Evolutionary conservation across 441 rosid genomes (phyloP).

Genomic region (Oxalis stricta): DNA sequence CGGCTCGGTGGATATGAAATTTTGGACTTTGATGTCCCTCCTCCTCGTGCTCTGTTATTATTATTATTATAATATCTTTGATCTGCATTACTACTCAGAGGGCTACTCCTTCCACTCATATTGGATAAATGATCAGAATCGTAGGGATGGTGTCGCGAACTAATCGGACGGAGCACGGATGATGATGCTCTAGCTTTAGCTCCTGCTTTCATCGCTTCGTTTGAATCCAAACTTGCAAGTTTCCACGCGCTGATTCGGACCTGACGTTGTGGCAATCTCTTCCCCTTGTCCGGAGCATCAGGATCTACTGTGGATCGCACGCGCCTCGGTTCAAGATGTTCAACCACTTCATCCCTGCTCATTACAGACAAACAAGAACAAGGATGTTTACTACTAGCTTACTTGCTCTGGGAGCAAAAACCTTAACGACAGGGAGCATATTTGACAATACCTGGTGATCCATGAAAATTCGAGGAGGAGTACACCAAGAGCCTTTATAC

Average conservation of each 20-base stretch:
- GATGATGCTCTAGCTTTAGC: conserved; percentile 89
- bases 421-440: too few species aligned
- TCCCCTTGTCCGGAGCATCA: conserved; percentile 41
- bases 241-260: conserved; percentile 91
- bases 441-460: conserved; percentile 56
- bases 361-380: conserved; percentile 3
- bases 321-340: conserved; percentile 78
- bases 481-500: conserved; percentile 83
- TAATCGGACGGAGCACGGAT: conserved; percentile 61
- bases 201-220: conserved; percentile 68
- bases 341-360: conserved; percentile 79
- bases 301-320: conserved; percentile 75
- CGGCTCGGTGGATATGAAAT: conserved; percentile 45
- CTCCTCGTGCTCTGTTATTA: too few species aligned
- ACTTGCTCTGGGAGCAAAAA: too few species aligned
- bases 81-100: conserved; percentile 35
- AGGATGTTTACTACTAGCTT: too few species aligned
- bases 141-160: conserved; percentile 38
- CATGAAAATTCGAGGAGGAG: conserved; percentile 96
- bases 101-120: conserved; percentile 68
- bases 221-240: conserved; percentile 77
- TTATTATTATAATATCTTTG: conserved; percentile 28
- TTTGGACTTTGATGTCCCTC: conserved; percentile 26
- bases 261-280: conserved; percentile 52
- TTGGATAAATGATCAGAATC: conserved; percentile 38